A percentile compares a stretch with the other conserved stretches of the same genome.
phyloP scores from a whole-genome alignment of 2,329 filamentous ascomycete genomes.

The Pseudocercospora pini-densiflorae region DNA sequence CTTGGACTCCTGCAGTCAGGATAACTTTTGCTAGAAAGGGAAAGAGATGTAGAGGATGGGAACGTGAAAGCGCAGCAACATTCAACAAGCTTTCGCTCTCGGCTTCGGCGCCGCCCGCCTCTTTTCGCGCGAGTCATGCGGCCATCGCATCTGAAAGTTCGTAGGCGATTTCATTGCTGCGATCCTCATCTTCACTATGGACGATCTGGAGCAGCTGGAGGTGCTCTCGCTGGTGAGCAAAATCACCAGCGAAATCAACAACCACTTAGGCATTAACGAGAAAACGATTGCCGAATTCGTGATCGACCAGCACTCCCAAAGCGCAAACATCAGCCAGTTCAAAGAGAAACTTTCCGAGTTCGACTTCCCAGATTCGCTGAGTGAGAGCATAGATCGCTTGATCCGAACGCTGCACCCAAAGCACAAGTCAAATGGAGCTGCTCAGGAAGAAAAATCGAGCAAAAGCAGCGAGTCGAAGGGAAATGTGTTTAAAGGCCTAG shows the following conservation, averaged over 20 bases:
- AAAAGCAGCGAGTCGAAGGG: slow-evolving; percentile 42
- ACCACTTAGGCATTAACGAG: slow-evolving; percentile 88
- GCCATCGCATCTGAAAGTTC: background rate
- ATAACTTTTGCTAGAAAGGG: background rate
- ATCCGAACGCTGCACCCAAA: slow-evolving; percentile 90
- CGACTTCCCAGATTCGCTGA: slow-evolving; percentile 82
- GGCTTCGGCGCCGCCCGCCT: background rate
- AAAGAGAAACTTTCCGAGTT: slow-evolving; percentile 74
- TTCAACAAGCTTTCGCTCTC: background rate
- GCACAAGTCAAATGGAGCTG: slow-evolving; percentile 65
- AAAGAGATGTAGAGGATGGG: background rate
- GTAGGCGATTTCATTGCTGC: background rate
- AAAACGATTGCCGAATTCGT: slow-evolving; percentile 97
- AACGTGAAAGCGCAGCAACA: background rate
- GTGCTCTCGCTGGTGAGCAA: slow-evolving; percentile 92
- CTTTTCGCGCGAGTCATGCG: background rate
- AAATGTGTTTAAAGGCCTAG: slow-evolving; percentile 76
- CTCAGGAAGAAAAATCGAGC: slow-evolving; percentile 35
- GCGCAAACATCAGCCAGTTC: slow-evolving; percentile 72
- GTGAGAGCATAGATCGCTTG: slow-evolving; percentile 89
- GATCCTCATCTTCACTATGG: slow-evolving; percentile 60
- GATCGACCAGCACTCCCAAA: slow-evolving; percentile 85
- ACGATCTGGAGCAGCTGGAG: slow-evolving; percentile 90
- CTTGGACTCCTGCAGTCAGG: too few species aligned
- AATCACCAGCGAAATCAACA: slow-evolving; percentile 91